These are phyloP conservation scores for Schizosaccharomyces osmophilus DNA, from an alignment of 805 yeast genomes.

Conservation along the genomic window DNA sequence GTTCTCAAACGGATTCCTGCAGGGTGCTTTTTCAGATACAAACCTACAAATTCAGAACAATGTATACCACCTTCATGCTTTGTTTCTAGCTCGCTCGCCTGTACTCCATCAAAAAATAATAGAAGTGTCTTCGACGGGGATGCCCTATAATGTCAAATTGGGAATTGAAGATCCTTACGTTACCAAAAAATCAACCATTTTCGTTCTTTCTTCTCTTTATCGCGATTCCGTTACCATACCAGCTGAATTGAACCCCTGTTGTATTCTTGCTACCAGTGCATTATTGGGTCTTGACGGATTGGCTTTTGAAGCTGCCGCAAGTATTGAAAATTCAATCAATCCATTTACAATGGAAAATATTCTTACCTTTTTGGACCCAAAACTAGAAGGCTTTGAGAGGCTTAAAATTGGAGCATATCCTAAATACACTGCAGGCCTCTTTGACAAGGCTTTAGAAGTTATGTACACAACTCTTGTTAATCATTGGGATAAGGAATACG, in stretches of 20 bases:
- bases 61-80: background rate
- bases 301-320: background rate
- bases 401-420: constrained; percentile 13
- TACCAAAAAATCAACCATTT: background rate
- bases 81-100: background rate
- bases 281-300: constrained; percentile 3
- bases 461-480: constrained; percentile 4
- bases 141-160: background rate
- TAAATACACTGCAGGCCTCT: constrained; percentile 11
- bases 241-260: background rate
- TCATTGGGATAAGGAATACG: background rate
- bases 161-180: background rate
- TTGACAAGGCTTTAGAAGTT: constrained; percentile 8
- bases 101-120: background rate
- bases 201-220: background rate
- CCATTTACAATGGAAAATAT: constrained; percentile 9
- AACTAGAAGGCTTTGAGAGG: constrained; percentile 4
- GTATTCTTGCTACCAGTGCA: background rate
- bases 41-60: background rate
- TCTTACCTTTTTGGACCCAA: constrained; percentile 9
- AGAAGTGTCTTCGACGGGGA: background rate
- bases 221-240: background rate
- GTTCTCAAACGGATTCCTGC: background rate
- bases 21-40: background rate
- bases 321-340: background rate